These are phyloP conservation scores for Hydnomerulius pinastri DNA, from an alignment of 768 basidiomycete species.

Conservation along the genomic window DNA sequence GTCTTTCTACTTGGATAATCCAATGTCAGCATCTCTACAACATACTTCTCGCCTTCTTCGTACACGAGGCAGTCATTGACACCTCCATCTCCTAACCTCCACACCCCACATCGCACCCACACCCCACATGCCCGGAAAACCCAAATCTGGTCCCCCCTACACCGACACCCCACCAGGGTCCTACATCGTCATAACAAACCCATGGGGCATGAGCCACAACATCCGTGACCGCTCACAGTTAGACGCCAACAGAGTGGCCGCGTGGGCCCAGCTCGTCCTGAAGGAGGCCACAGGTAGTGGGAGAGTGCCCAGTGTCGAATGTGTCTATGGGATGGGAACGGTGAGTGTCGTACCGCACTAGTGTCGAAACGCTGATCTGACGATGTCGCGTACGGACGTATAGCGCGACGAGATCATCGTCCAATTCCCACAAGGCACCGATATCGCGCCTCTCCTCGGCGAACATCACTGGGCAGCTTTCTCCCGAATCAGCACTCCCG, in stretches of 20 bases:
- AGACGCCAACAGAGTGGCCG: constrained; percentile 25
- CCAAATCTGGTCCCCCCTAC: constrained; percentile 31
- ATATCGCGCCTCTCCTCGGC: constrained; percentile 29
- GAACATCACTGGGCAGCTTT: constrained; percentile 26
- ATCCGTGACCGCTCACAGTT: constrained; percentile 6
- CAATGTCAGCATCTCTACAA: no score
- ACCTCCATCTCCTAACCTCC: no score
- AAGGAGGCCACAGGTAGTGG: constrained; percentile 15
- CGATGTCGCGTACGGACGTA: not conserved
- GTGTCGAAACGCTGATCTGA: not conserved
- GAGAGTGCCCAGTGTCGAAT: constrained; percentile 18
- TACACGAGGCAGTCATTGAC: no score
- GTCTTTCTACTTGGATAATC: no score
- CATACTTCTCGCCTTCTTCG: no score
- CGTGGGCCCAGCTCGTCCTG: constrained; percentile 28
- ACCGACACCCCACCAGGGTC: constrained; percentile 17
- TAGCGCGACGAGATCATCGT: constrained; percentile 33
- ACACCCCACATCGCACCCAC: no score
- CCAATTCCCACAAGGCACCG: constrained; percentile 24
- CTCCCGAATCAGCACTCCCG: constrained; percentile 9
- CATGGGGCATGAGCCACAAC: constrained; percentile 21
- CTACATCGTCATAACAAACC: constrained; percentile 26
- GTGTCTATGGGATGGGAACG: constrained; percentile 29
- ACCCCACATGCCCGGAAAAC: constrained; percentile 23
- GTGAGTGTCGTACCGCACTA: constrained; percentile 21